Base-by-base conservation (phyloP, 805 yeast species). In the Sugiyamaella americana region DNA sequence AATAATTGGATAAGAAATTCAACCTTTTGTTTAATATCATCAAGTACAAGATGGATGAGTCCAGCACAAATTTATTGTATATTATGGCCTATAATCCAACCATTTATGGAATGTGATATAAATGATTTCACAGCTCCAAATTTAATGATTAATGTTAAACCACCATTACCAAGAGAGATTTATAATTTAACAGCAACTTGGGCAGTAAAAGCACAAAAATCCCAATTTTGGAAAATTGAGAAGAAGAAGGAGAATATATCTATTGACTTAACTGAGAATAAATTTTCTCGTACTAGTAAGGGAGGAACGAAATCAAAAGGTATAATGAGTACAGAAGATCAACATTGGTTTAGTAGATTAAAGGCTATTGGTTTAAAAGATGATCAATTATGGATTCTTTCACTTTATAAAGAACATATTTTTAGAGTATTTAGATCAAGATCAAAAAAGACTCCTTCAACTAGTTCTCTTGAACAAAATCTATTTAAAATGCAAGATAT, bases 31-130 rank as follows among this genome's bases (percentile, higher is more conserved):
- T 69, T 88, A 42, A 69, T 88, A 1, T 68, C 84, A 2, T 73
- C 83, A 0, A 74, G 86, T 1, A 78, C 85, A 1, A 69, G 72
- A 2, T 79, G 78, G 55, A 62, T 88, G 21, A 71, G 83, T 10
- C 71, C 79, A 19, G 93, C 97, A 0, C 97, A 93, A 54, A 67
- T 78, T 8, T 87, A 83, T 55, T 91, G 98, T 58, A 73, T 87
- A 61, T 66, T 89, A 4, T 35, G 17, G 17, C 98, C 97, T 0
- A 71, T 86, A 30, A 74, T 93, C 8, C 73, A 86, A 50, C 82
- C 87, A 1, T 87, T 75, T 58, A 75, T 93, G 58, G 79, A 78
- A 30, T 82, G 87, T 59, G 97, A 91, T 54, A 74, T 89, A 1
- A 69, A 80, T 1, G 82, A 75, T 36, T 79, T 86, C 54, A 65